Evolutionary conservation across 2,329 filamentous ascomycete species (phyloP).

Genomic region (Sporothrix phasma): DNA sequence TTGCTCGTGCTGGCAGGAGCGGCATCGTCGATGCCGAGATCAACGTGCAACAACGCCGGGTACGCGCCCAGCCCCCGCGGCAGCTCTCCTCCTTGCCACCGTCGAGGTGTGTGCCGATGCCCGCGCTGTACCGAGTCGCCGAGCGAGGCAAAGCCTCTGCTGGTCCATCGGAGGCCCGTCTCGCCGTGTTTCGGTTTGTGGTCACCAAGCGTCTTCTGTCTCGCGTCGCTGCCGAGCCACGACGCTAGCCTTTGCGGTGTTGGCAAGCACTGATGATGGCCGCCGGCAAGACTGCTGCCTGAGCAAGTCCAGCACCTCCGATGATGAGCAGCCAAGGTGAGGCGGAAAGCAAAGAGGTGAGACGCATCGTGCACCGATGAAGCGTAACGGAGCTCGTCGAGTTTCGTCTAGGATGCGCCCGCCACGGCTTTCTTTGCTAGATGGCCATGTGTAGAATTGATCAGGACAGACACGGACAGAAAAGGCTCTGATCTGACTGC

Average conservation of each 20-base stretch:
- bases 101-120: slow-evolving; percentile 36
- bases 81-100: slow-evolving; percentile 31
- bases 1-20: neutral
- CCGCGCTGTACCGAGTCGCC: slow-evolving; percentile 38
- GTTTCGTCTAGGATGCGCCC: neutral
- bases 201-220: neutral
- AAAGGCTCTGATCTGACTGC: neutral
- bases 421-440: neutral
- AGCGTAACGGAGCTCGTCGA: neutral
- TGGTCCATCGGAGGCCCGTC: slow-evolving; percentile 10
- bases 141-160: slow-evolving; percentile 30
- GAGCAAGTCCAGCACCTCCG: neutral
- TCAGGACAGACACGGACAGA: no score
- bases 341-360: neutral
- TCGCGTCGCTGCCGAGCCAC: neutral
- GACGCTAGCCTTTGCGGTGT: neutral
- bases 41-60: slow-evolving; percentile 30
- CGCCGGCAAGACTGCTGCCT: neutral
- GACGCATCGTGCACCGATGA: neutral
- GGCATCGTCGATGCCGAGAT: slow-evolving; percentile 23
- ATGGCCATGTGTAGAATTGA: no score
- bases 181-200: slow-evolving; percentile 19
- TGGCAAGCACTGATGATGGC: neutral
- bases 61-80: slow-evolving; percentile 35
- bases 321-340: neutral